Percentiles rank a stretch among this genome's conserved stretches.
These are phyloP conservation scores for Lathyrus sativus DNA, from an alignment of 306 rosid species.

Conservation along the genomic window DNA sequence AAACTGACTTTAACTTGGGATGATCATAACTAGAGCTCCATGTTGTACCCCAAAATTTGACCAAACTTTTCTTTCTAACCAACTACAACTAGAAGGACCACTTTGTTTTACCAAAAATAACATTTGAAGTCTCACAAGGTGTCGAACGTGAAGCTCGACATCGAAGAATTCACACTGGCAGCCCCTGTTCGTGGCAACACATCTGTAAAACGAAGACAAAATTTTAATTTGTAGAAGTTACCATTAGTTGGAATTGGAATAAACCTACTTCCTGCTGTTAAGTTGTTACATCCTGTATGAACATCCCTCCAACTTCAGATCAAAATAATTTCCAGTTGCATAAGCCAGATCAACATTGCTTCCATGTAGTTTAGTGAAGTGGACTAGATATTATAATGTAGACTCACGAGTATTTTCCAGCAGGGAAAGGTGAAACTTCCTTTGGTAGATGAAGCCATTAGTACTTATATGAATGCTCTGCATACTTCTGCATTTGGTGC, in stretches of 20 bases:
- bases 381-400: slow-evolving; percentile 56
- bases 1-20: too few relatives aligned
- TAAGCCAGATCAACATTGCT: slow-evolving; percentile 42
- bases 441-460: slow-evolving; percentile 53
- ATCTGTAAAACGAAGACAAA: too few relatives aligned
- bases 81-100: too few relatives aligned
- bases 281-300: slow-evolving; percentile 50
- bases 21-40: too few relatives aligned
- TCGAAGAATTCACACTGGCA: too few relatives aligned
- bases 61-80: too few relatives aligned
- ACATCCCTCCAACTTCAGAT: slow-evolving; percentile 44
- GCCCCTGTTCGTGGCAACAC: too few relatives aligned
- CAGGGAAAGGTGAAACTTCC: slow-evolving; percentile 56
- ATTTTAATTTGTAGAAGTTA: slow-evolving; percentile 53
- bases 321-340: slow-evolving; percentile 48
- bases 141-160: too few relatives aligned
- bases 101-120: too few relatives aligned
- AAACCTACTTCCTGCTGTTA: slow-evolving; percentile 44
- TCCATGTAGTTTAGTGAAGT: slow-evolving; percentile 37
- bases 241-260: slow-evolving; percentile 53
- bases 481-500: slow-evolving; percentile 56
- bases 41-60: too few relatives aligned
- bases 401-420: slow-evolving; percentile 62
- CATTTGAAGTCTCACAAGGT: too few relatives aligned
- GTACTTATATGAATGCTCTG: slow-evolving; percentile 58